phyloP scores from a whole-genome alignment of 2,329 filamentous ascomycete genomes.

The Aspergillus floridensis region DNA sequence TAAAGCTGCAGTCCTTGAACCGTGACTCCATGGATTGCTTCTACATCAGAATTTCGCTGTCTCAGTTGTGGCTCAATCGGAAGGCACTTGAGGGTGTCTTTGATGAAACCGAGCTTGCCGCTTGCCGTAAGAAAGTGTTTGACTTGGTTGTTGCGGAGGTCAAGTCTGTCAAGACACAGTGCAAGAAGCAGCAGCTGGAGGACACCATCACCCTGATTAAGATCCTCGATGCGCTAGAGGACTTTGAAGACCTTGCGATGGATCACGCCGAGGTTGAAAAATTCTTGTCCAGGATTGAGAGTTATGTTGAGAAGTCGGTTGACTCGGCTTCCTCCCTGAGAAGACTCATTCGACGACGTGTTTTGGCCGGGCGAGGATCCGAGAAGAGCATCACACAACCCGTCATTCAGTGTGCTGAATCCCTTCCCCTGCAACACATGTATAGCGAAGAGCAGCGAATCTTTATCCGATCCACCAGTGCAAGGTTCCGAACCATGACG shows the following conservation, averaged over 20 bases:
- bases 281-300: conserved; percentile 36
- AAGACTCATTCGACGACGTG: conserved; percentile 34
- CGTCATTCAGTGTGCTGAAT: conserved; percentile 34
- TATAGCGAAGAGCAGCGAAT: conserved; percentile 39
- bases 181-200: conserved; percentile 34
- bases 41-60: conserved; percentile 35
- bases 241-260: conserved; percentile 39
- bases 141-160: conserved; percentile 34
- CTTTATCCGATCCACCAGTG: conserved; percentile 36
- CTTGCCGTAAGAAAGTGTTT: conserved; percentile 36
- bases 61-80: conserved; percentile 34
- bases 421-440: conserved; percentile 36
- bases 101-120: conserved; percentile 29
- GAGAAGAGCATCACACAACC: conserved; percentile 29
- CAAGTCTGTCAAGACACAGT: conserved; percentile 34
- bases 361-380: conserved; percentile 30
- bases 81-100: conserved; percentile 29
- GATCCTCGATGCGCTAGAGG: conserved; percentile 38
- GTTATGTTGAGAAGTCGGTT: conserved; percentile 33
- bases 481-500: conserved; percentile 35
- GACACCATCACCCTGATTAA: conserved; percentile 37
- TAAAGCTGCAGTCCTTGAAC: conserved; percentile 32
- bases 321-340: conserved; percentile 29
- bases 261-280: conserved; percentile 36
- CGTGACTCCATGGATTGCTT: conserved; percentile 38